phyloP scores from a whole-genome alignment of 148 eudicot genomes.

The Linanthus parryae region DNA sequence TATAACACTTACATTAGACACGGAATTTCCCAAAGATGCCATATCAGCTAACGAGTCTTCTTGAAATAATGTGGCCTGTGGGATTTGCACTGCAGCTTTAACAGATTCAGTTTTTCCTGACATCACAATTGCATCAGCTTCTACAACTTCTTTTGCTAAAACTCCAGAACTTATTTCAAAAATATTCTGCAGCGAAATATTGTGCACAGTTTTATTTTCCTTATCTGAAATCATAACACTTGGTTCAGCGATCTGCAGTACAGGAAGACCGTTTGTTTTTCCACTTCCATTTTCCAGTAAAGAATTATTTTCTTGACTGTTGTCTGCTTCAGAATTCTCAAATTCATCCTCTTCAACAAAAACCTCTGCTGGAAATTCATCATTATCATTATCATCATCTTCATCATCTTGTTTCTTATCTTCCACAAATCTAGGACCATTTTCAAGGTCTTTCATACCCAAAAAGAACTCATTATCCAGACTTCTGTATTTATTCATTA shows the following conservation, averaged over 20 bases:
- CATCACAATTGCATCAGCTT: slow-evolving; percentile 11
- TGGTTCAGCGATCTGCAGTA: slow-evolving; percentile 14
- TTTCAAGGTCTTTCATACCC: slow-evolving; percentile 16
- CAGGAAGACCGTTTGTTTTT: not conserved
- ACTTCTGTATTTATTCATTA: not conserved
- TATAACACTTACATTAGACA: slow-evolving; percentile 5
- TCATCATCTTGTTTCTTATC: slow-evolving; percentile 14
- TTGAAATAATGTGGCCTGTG: not conserved
- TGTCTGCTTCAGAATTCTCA: not conserved
- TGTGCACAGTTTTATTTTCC: slow-evolving; percentile 8
- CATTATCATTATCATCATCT: not conserved
- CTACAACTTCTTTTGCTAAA: slow-evolving; percentile 15
- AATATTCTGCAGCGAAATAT: slow-evolving; percentile 10
- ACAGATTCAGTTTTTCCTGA: slow-evolving; percentile 12
- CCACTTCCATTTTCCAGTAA: slow-evolving; percentile 10
- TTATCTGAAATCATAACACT: slow-evolving; percentile 15
- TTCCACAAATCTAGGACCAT: slow-evolving; percentile 18
- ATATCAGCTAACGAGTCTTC: not conserved
- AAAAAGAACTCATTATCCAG: slow-evolving; percentile 2
- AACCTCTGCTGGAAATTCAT: not conserved
- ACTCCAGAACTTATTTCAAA: slow-evolving; percentile 12
- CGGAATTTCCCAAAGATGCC: not conserved
- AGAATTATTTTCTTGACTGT: not conserved
- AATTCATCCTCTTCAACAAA: no score
- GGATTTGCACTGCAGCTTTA: slow-evolving; percentile 4